These are phyloP conservation scores for Zhuliangozyma blackwelliae DNA, from an alignment of 1,139 yeast species.

Conservation along the genomic window DNA sequence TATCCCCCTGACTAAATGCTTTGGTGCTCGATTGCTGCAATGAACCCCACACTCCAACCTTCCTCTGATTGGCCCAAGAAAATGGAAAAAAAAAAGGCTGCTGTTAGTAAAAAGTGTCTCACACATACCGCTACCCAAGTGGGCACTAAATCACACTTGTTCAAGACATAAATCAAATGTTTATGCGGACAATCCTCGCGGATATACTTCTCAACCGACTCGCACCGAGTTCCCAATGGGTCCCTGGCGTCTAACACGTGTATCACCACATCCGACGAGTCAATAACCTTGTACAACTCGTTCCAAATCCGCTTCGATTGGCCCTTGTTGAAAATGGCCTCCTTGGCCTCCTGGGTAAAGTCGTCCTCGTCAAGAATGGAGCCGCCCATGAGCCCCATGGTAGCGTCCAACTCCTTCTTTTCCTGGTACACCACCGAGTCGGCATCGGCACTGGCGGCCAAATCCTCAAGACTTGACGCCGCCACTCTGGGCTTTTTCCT, in stretches of 20 bases:
- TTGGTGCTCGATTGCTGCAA: constrained; percentile 31
- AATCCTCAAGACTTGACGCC: constrained; percentile 73
- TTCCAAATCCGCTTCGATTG: constrained; percentile 99
- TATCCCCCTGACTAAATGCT: constrained; percentile 71
- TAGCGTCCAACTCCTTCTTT: constrained; percentile 66
- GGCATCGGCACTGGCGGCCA: constrained; percentile 57
- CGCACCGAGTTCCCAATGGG: constrained; percentile 94
- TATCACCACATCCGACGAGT: constrained; percentile 91
- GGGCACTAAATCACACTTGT: constrained; percentile 97
- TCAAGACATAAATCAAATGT: constrained; percentile 88
- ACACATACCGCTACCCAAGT: constrained; percentile 99
- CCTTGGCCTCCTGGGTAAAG: constrained; percentile 86
- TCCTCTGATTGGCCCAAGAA: no score
- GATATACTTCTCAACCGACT: constrained; percentile 87
- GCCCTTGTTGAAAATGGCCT: constrained; percentile 93
- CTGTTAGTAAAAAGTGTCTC: background rate
- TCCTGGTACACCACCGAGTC: constrained; percentile 67
- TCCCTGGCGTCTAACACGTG: constrained; percentile 97
- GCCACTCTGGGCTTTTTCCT: constrained; percentile 84
- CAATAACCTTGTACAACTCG: constrained; percentile 93
- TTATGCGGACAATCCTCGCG: constrained; percentile 94
- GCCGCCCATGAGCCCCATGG: constrained; percentile 78
- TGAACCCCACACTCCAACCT: background rate
- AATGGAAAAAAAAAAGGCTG: background rate
- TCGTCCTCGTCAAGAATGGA: constrained; percentile 67